Evolutionary conservation across 768 basidiomycete species (phyloP).

Genomic region (Neoboletus magnificus): DNA sequence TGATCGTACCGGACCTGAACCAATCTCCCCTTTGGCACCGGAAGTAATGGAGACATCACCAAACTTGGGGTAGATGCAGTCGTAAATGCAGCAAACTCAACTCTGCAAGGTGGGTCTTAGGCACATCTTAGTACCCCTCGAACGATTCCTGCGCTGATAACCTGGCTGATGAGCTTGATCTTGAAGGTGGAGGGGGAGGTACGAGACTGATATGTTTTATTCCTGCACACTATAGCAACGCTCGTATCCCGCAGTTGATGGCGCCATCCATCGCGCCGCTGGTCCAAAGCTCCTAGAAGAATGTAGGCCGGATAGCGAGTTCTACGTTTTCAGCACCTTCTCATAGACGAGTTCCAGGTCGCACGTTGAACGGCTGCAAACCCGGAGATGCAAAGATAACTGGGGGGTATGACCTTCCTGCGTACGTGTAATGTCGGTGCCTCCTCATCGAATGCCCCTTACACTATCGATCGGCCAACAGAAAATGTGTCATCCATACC

Average conservation of each 20-base stretch:
- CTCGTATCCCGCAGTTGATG: slow-evolving; percentile 55
- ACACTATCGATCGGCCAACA: slow-evolving; percentile 23
- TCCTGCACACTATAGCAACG: background rate
- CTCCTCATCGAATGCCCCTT: background rate
- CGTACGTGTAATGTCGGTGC: slow-evolving; percentile 46
- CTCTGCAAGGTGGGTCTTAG: slow-evolving; percentile 54
- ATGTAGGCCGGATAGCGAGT: slow-evolving; percentile 44
- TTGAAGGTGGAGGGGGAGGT: slow-evolving; percentile 78
- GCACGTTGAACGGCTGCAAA: slow-evolving; percentile 59
- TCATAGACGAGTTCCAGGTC: slow-evolving; percentile 54
- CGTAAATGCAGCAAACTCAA: slow-evolving; percentile 80
- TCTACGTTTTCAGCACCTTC: background rate
- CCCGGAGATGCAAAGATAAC: slow-evolving; percentile 81
- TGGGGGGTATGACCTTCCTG: slow-evolving; percentile 68
- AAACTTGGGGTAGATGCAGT: slow-evolving; percentile 65
- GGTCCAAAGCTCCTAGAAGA: slow-evolving; percentile 62
- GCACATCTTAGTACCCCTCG: background rate
- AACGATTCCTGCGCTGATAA: background rate
- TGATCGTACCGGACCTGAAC: background rate
- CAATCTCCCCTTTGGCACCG: background rate
- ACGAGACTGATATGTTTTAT: slow-evolving; percentile 15
- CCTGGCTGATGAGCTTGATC: background rate
- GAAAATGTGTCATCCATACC: slow-evolving; percentile 73
- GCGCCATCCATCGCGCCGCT: slow-evolving; percentile 77
- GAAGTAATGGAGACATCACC: slow-evolving; percentile 79